Evolutionary conservation across 768 basidiomycete species (phyloP).

Genomic region (Butyriboletus loyo): DNA sequence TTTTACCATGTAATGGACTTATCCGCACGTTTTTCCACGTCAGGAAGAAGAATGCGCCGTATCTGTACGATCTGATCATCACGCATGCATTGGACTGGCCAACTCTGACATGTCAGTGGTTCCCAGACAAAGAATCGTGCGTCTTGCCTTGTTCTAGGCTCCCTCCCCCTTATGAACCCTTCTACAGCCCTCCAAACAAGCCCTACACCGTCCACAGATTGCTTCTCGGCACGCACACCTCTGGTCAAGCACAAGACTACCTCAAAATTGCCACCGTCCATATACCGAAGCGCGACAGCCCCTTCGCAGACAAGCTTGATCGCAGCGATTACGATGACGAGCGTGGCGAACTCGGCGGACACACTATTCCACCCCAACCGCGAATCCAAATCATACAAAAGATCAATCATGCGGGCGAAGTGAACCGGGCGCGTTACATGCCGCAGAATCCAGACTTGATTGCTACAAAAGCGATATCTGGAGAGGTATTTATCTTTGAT

Average conservation of each 20-base stretch:
- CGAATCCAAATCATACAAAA: slow-evolving; percentile 88
- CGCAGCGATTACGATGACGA: slow-evolving; percentile 85
- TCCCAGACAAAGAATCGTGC: slow-evolving; percentile 93
- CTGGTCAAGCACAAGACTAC: slow-evolving; percentile 89
- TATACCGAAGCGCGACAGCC: slow-evolving; percentile 78
- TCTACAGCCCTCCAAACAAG: slow-evolving; percentile 76
- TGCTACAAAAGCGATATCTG: slow-evolving; percentile 89
- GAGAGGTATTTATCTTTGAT: slow-evolving; percentile 94
- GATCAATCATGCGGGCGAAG: slow-evolving; percentile 94
- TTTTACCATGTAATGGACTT: neutral
- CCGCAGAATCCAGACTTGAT: slow-evolving; percentile 97
- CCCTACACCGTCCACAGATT: slow-evolving; percentile 94
- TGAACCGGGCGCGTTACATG: slow-evolving; percentile 98
- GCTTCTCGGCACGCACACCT: slow-evolving; percentile 96
- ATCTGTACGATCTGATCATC: slow-evolving; percentile 95
- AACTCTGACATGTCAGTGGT: slow-evolving; percentile 96
- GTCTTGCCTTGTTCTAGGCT: slow-evolving; percentile 26
- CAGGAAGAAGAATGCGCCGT: slow-evolving; percentile 97
- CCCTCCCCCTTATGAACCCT: neutral
- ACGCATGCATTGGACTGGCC: slow-evolving; percentile 99
- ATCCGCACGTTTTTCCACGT: neutral
- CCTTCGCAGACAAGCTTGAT: slow-evolving; percentile 74
- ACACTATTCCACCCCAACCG: slow-evolving; percentile 79
- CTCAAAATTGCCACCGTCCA: slow-evolving; percentile 94
- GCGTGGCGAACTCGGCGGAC: slow-evolving; percentile 90